Conservation (phyloP, 306 rosid genomes). For the Cicer bijugum region DNA sequence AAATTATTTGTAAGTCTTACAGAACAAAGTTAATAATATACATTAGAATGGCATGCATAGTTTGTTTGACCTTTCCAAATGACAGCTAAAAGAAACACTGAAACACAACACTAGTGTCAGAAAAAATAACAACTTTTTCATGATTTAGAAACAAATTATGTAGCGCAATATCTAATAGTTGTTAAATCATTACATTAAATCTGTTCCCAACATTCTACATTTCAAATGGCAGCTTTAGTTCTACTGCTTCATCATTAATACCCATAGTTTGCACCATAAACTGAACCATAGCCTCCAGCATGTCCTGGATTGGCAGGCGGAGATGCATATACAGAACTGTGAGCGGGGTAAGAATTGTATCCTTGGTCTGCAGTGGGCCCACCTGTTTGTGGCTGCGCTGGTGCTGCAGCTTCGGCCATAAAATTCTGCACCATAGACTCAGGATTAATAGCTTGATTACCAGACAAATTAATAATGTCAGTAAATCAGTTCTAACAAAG, state of each 20-base stretch:
- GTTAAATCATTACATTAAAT: slow-evolving; percentile 42
- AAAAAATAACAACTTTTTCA: slow-evolving; percentile 18
- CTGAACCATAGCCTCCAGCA: slow-evolving; percentile 75
- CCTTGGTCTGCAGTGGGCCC: slow-evolving; percentile 72
- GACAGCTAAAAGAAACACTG: slow-evolving; percentile 31
- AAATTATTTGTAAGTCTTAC: not conserved
- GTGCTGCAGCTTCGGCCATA: slow-evolving; percentile 88
- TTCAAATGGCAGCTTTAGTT: slow-evolving; percentile 34
- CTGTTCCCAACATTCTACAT: slow-evolving; percentile 28
- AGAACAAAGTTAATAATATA: not conserved
- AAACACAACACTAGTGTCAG: slow-evolving; percentile 14
- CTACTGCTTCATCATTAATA: slow-evolving; percentile 51
- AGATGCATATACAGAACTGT: slow-evolving; percentile 78
- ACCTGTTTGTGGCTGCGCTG: slow-evolving; percentile 60
- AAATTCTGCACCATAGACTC: slow-evolving; percentile 71
- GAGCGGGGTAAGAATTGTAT: slow-evolving; percentile 71
- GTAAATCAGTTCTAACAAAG: slow-evolving; percentile 35
- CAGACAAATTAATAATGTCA: slow-evolving; percentile 8
- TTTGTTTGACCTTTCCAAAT: slow-evolving; percentile 27
- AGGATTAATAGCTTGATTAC: slow-evolving; percentile 34
- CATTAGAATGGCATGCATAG: slow-evolving; percentile 23
- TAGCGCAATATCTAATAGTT: slow-evolving; percentile 11
- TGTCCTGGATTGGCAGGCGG: slow-evolving; percentile 80
- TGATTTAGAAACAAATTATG: slow-evolving; percentile 23
- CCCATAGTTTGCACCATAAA: slow-evolving; percentile 85